phyloP scores from a whole-genome alignment of 805 yeast species.

The Nematodospora valgi region DNA sequence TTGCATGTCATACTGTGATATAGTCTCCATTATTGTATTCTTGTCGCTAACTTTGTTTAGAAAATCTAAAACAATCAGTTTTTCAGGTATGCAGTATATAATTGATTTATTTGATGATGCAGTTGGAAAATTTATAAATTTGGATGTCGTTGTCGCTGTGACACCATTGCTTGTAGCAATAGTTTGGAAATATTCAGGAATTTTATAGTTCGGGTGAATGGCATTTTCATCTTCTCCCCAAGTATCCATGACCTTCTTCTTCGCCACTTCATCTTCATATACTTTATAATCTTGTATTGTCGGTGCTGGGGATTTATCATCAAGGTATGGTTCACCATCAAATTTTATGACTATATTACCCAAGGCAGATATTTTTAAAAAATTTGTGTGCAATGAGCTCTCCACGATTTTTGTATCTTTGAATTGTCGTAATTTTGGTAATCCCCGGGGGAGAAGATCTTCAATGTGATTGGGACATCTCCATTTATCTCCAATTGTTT shows the following conservation, averaged over 20 bases:
- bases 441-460: constrained; percentile 38
- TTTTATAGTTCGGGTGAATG: constrained; percentile 20
- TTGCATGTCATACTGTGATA: constrained; percentile 23
- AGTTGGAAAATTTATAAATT: constrained; percentile 10
- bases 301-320: constrained; percentile 9
- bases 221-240: constrained; percentile 14
- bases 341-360: constrained; percentile 30
- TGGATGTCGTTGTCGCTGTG: constrained; percentile 16
- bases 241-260: constrained; percentile 2
- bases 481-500: constrained; percentile 79
- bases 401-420: constrained; percentile 52
- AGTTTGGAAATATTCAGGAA: constrained; percentile 30
- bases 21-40: constrained; percentile 20
- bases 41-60: constrained; percentile 47
- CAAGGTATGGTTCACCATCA: constrained; percentile 31
- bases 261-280: constrained; percentile 11
- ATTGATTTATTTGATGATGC: constrained; percentile 32
- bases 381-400: constrained; percentile 40
- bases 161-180: constrained; percentile 16
- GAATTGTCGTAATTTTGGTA: constrained; percentile 41
- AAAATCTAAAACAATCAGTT: constrained; percentile 67
- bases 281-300: not conserved
- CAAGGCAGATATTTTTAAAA: constrained; percentile 26
- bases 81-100: constrained; percentile 65
- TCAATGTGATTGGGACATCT: constrained; percentile 85